Evolutionary conservation across 306 rosid species (phyloP).

Genomic region (Bauhinia variegata): DNA sequence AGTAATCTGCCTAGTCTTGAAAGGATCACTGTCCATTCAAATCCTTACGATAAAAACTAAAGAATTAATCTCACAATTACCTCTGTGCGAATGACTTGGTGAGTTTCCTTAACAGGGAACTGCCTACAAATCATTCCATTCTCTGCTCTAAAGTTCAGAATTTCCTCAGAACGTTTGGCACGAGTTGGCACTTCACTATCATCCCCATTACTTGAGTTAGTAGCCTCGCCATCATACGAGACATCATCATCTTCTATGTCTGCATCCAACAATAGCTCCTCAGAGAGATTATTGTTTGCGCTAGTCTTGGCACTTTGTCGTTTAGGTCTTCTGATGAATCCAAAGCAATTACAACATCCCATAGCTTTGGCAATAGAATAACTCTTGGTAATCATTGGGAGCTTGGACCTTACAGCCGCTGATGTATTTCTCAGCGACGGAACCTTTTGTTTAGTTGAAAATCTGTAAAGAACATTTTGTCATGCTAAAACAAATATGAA

Average conservation of each 20-base stretch:
- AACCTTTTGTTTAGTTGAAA: constrained; percentile 30
- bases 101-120: constrained; percentile 47
- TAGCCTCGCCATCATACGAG: constrained; percentile 54
- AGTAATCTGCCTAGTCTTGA: constrained; percentile 4
- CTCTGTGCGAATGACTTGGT: constrained; percentile 71
- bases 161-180: constrained; percentile 78
- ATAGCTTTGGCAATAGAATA: constrained; percentile 53
- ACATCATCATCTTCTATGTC: constrained; percentile 70
- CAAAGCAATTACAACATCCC: constrained; percentile 92
- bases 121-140: constrained; percentile 83
- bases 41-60: constrained; percentile 17
- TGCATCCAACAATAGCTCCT: constrained; percentile 61
- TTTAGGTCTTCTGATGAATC: constrained; percentile 59
- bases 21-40: constrained; percentile 1
- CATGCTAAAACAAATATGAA: constrained; percentile 26
- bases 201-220: constrained; percentile 56
- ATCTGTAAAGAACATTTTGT: constrained; percentile 41
- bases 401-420: constrained; percentile 38
- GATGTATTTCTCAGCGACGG: constrained; percentile 44
- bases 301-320: constrained; percentile 39
- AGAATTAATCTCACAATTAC: constrained; percentile 45
- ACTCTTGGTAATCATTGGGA: constrained; percentile 64
- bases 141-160: constrained; percentile 64
- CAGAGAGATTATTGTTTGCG: constrained; percentile 51
- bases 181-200: constrained; percentile 53